Base-by-base conservation (phyloP, 345 rosid species). In the Clausena lansium region DNA sequence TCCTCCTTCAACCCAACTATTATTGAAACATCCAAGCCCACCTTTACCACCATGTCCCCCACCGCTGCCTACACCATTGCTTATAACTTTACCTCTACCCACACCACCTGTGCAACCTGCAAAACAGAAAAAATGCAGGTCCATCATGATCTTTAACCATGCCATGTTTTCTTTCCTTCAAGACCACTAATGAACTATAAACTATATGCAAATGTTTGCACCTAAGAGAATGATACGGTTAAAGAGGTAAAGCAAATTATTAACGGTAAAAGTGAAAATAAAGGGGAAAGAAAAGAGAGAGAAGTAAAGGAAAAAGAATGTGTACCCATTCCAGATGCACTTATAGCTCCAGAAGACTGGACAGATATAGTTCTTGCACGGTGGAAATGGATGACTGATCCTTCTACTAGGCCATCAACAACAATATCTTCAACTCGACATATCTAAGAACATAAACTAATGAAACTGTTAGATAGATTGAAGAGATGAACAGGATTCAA, bases 41-140 rank as follows among this genome's bases (percentile, higher is more conserved):
- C 99, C 99, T 83, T 78, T 87, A 78, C 98, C 99, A 83, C 99
- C 98, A 91, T 97, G 98, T 78, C 99, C 99, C 67, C 91, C 98
- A 72, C 98, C 99, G 83, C 98, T 91, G 47, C 98, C 93, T 75
- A 89, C 68, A 71, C 98, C 96, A 85, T 87, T 86, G 82, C 88
- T 87, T 72, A 87, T 78, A 83, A 89, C 76, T 35, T 84, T 83
- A 69, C 99, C 99, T 86, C 83, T 87, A 70, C 99, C 98, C 5
- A 91, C 88, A 58, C 99, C 99, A 77, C 98, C 97, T 24, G 85
- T 86, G 84, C 99, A 94, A 61, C 99, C 99, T 97, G 92, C 71
- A 88, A 25, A 80, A 85, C 67, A 81, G 67, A 79, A 79, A 70
- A 61, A 77, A 38, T 35, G 9, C 63, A 76, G 28, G 4, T 54